Evolutionary conservation across 441 rosid genomes (phyloP).

Genomic region (Pelargonium australe): DNA sequence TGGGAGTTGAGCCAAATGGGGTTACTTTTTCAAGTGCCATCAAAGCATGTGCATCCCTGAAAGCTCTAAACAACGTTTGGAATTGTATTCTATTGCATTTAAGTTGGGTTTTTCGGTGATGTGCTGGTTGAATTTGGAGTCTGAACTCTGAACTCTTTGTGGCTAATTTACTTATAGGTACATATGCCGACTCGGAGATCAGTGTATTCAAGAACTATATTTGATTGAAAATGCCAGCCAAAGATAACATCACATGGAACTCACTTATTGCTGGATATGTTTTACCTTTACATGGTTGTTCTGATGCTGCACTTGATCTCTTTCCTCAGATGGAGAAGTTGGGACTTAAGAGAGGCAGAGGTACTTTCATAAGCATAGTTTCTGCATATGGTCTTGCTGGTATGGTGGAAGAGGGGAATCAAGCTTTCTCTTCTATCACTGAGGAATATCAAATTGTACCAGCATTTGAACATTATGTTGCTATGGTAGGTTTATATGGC

Average conservation of each 20-base stretch:
- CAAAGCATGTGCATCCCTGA: constrained; percentile 57
- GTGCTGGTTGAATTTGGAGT: too few relatives aligned
- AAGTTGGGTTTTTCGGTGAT: constrained; percentile 37
- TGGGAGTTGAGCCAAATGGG: constrained; percentile 60
- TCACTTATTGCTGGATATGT: constrained; percentile 63
- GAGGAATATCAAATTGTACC: constrained; percentile 20
- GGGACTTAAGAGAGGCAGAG: constrained; percentile 56
- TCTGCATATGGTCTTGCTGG: constrained; percentile 61
- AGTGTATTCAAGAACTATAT: constrained; percentile 47
- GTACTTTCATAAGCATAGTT: constrained; percentile 55
- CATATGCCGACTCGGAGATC: constrained; percentile 70
- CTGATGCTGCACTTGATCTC: constrained; percentile 49
- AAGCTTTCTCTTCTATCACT: constrained; percentile 49
- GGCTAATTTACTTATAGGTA: constrained; percentile 64
- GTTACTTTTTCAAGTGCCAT: constrained; percentile 58
- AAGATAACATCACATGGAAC: constrained; percentile 72
- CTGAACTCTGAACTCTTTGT: constrained; percentile 50
- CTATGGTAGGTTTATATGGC: constrained; percentile 2
- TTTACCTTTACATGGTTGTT: constrained; percentile 36
- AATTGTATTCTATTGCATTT: constrained; percentile 54
- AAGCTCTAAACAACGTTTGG: constrained; percentile 42
- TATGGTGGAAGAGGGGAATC: constrained; percentile 54
- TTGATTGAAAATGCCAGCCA: constrained; percentile 38
- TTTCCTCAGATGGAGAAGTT: constrained; percentile 43
- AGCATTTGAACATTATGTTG: neutral